Base-by-base conservation (phyloP, 495 filamentous ascomycete genomes). In the Annulohypoxylon stygium region DNA sequence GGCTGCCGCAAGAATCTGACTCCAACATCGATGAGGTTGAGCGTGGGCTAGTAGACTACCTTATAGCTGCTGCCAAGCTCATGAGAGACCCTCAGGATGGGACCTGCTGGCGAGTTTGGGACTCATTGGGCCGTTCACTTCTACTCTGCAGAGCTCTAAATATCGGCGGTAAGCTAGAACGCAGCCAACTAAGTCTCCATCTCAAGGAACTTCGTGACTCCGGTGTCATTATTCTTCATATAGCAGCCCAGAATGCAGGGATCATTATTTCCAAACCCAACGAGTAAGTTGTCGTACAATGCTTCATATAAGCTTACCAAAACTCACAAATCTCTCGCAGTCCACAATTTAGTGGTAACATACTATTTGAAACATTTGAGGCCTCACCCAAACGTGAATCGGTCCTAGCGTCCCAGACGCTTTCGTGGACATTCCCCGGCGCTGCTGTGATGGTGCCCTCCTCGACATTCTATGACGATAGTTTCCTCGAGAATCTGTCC, bases 351-450 rank as follows among this genome's bases (percentile, higher is more conserved):
- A 20, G 23, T n/a, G 71, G 65, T 1, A 47, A 74, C 0, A 66
- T 82, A 30, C 41, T 78, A 4, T 70, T 91, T 43, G 88, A 91
- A 69, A 78, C 80, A 2, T 90, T 90, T 57, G 88, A 91, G 67
- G 79, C 86, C 5, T 89, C 88, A 0, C 78, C 88, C 2, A 67
- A 58, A 1, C 81, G 83, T 6, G 82, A 85, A 20, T 59, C 81
- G 9, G 84, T 87, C 6, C 51, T 74, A 2, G 71, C 57, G 67
- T 88, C 6, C 75, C 81, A 16, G 65, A 83, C 3, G 0, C 62
- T 89, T 5, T 73, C 81, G 41, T 88, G 86, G 85, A 80, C 85
- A 45, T 88, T 88, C 74, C 87, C 86, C 10, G 81, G 82, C 9
- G 51, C 67, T 16, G 67, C 74, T 12, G 83, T 84, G 0, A 73